These are phyloP conservation scores for Fusarium drepaniforme DNA, from an alignment of 2,329 filamentous ascomycete species.

Conservation along the genomic window DNA sequence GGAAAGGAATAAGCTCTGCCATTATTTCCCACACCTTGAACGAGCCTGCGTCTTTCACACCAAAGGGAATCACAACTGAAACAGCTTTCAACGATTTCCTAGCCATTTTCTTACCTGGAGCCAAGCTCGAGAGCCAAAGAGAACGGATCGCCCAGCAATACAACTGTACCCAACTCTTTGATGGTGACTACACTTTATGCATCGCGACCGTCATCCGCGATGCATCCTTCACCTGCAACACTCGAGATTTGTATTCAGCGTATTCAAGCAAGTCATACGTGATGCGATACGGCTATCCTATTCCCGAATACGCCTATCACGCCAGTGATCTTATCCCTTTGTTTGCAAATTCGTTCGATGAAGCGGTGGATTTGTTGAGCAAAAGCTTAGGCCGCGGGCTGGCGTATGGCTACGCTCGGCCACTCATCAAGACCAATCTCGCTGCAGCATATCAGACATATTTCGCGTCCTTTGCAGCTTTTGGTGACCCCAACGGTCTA, in stretches of 20 bases:
- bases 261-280: background rate
- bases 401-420: background rate
- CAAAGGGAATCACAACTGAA: background rate
- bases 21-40: constrained; percentile 18
- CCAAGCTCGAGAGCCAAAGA: background rate
- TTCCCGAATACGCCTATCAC: background rate
- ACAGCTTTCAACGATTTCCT: background rate
- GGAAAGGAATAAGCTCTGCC: background rate
- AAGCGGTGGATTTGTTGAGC: background rate
- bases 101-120: constrained; percentile 3
- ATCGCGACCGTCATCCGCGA: constrained; percentile 4
- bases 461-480: background rate
- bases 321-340: background rate
- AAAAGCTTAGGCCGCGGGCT: background rate
- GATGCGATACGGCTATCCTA: background rate
- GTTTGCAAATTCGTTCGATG: background rate
- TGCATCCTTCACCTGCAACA: constrained; percentile 28
- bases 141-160: constrained; percentile 5
- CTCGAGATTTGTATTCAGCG: background rate
- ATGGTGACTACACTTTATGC: background rate
- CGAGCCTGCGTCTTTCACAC: background rate
- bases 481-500: background rate
- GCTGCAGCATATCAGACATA: background rate
- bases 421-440: background rate
- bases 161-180: background rate